These are phyloP conservation scores for Populus hybrid DNA, from an alignment of 441 rosid genomes.

Conservation along the genomic window DNA sequence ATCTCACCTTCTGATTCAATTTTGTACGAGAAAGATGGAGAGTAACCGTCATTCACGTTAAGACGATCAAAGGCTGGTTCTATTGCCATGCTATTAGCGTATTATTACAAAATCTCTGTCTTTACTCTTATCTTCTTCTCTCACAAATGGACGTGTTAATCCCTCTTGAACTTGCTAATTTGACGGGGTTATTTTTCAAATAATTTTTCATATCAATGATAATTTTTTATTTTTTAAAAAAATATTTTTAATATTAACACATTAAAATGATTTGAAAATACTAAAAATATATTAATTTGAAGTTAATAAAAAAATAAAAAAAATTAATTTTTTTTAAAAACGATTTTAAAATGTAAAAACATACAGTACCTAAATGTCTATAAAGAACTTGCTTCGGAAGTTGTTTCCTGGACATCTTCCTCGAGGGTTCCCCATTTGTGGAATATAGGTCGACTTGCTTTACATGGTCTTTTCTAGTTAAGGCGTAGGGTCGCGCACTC, in stretches of 20 bases:
- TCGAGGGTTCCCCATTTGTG: no score
- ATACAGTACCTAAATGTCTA: background rate
- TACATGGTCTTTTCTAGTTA: background rate
- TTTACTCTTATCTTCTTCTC: background rate
- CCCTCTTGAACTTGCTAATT: background rate
- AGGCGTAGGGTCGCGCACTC: background rate
- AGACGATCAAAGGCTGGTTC: background rate
- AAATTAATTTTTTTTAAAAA: no score
- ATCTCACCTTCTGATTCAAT: background rate
- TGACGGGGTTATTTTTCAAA: no score
- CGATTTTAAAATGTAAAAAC: no score
- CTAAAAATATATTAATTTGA: no score
- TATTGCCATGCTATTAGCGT: background rate
- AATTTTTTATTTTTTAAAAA: no score
- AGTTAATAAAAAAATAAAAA: no score
- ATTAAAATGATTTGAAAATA: no score
- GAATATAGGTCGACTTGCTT: background rate
- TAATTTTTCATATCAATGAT: no score
- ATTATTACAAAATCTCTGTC: background rate
- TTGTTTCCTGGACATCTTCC: no score
- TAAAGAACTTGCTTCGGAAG: background rate
- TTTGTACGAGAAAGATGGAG: background rate
- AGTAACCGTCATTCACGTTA: background rate
- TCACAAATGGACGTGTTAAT: background rate
- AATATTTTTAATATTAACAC: no score